Base-by-base conservation (phyloP, 1,139 yeast genomes). In the Candida sp. region DNA sequence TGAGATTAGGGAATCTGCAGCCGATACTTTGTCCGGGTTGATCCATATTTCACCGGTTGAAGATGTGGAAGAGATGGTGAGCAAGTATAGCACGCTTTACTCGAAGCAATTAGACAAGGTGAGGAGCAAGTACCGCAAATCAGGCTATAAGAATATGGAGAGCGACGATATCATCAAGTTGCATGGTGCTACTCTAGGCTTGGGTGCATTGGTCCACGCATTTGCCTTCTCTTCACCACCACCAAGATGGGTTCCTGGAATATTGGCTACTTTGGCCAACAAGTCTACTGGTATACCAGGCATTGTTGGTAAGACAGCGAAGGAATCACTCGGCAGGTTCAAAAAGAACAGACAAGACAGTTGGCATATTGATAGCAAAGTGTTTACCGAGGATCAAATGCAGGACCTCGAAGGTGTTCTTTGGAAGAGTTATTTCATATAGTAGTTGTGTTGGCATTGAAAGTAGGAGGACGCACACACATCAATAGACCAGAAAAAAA, bases 311-410 rank as follows among this genome's bases (percentile, higher is more conserved):
- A 84, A 87, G 55, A 83, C 97, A 1, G 96, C 97, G 6, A 94
- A 94, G 68, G 85, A 86, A 32, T 81, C 85, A 1, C 77, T 96
- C 47, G 88, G 96, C 53, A 88, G 85, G 56, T 96, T 94, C 71
- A 94, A 93, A 67, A 93, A 92, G 72, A 87, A 91, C 5, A 83
- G 99, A 59, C 96, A 93, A 52, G 99, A 96, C 63, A 91, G 98
- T 0, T 96, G 99, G 99, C 96, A 90, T 60, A 81, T 91, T 56
- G 99, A 96, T 66, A 82, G 90, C 54, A 78, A 78, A 60, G 85
- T 84, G 6, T 96, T 96, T 67, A 83, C 86, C 5, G 84, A 81
- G 48, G 90, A 87, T 11, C 96, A 94, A 68, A 76, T 92, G 47
- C 96, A 92, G 62, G 97, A 92, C 66, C 75, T 96, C 50, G 98